phyloP scores from a whole-genome alignment of 352 stramenopile species.

The Phytophthora sansomeana region DNA sequence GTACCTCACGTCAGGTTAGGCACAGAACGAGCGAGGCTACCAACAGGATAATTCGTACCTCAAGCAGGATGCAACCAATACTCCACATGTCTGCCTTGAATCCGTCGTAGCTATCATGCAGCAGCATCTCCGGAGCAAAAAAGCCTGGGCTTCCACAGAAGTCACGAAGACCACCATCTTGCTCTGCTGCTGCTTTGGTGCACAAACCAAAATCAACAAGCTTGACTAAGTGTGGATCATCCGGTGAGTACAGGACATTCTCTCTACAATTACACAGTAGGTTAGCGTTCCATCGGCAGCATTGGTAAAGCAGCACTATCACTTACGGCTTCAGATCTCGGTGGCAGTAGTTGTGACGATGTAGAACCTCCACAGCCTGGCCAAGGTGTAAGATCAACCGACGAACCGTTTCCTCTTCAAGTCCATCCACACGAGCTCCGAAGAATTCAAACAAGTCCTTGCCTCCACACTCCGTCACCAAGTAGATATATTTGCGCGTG shows the following conservation, averaged over 20 bases:
- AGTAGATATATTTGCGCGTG: conserved; percentile 78
- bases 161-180: conserved; percentile 58
- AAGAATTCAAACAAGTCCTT: conserved; percentile 91
- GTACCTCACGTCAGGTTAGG: neutral
- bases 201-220: conserved; percentile 87
- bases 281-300: neutral
- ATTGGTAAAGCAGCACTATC: no score
- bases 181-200: conserved; percentile 46
- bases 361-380: conserved; percentile 62
- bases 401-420: conserved; percentile 53
- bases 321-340: conserved; percentile 81
- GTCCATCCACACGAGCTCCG: conserved; percentile 50
- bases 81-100: conserved; percentile 88
- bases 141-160: conserved; percentile 88
- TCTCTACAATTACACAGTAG: conserved; percentile 43
- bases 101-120: conserved; percentile 71
- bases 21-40: no score
- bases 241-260: conserved; percentile 72
- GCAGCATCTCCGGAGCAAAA: conserved; percentile 86
- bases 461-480: conserved; percentile 83
- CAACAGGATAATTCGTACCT: conserved; percentile 41
- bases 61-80: conserved; percentile 85
- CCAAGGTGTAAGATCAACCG: conserved; percentile 55
- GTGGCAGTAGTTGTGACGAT: conserved; percentile 79
- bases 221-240: conserved; percentile 56